phyloP scores from a whole-genome alignment of 1,284 basidiomycete genomes.

The Ceratorhiza oryzae-sativae region DNA sequence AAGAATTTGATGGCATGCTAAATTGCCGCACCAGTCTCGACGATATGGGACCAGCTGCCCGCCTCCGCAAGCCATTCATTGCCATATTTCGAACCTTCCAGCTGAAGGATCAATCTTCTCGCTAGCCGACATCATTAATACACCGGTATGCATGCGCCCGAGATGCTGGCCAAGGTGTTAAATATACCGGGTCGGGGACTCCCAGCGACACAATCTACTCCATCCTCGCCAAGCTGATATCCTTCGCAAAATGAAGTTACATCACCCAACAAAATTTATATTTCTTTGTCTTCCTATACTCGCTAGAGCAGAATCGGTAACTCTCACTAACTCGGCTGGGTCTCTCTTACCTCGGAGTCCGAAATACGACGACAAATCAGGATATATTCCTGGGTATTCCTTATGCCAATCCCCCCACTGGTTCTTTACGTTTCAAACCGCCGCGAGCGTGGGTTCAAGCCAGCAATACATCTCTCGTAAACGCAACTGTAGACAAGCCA shows the following conservation, averaged over 20 bases:
- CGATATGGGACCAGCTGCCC: background rate
- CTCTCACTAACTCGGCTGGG: constrained; percentile 1
- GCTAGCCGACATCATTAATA: background rate
- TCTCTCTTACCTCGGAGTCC: constrained; percentile 28
- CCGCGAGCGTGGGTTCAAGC: constrained; percentile 24
- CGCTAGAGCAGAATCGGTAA: background rate
- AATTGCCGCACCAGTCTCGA: background rate
- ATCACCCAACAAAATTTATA: background rate
- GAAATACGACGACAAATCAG: constrained; percentile 28
- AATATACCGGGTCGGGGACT: no score
- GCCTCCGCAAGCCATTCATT: background rate
- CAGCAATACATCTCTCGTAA: background rate
- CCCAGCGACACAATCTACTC: no score
- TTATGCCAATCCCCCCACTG: constrained; percentile 38
- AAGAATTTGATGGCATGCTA: background rate
- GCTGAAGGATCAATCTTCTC: constrained; percentile 1
- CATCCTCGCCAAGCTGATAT: no score
- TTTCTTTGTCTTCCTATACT: background rate
- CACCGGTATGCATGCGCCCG: background rate
- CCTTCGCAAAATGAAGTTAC: background rate
- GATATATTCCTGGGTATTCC: constrained; percentile 41
- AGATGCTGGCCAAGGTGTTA: background rate
- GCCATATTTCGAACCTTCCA: background rate
- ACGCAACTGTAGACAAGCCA: constrained; percentile 27
- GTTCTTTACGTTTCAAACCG: constrained; percentile 31